Conservation (phyloP, 1,284 basidiomycete genomes). For the Naganishia cerealis region DNA sequence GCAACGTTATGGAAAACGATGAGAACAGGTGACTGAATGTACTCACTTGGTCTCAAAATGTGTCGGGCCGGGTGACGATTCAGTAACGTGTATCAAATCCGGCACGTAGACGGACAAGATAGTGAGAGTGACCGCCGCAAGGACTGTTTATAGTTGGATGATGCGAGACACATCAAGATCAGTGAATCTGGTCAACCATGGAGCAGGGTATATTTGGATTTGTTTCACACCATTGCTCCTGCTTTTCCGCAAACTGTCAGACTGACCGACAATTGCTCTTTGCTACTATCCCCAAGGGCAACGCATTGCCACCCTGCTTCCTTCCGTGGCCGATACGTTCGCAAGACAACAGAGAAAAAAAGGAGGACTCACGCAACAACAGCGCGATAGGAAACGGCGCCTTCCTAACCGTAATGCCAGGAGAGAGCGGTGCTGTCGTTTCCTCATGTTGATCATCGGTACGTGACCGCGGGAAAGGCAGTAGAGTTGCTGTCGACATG, state of each 20-base stretch:
- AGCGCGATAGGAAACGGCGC: slow-evolving; percentile 30
- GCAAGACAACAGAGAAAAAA: not conserved
- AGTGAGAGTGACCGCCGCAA: slow-evolving; percentile 48
- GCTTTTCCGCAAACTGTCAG: too few relatives aligned
- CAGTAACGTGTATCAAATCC: slow-evolving; percentile 47
- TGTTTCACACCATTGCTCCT: too few relatives aligned
- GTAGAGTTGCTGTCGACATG: not conserved
- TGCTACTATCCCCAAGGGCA: too few relatives aligned
- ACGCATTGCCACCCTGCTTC: too few relatives aligned
- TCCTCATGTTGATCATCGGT: not conserved
- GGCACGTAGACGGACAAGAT: slow-evolving; percentile 50
- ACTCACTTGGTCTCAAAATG: slow-evolving; percentile 51
- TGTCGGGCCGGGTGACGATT: slow-evolving; percentile 45
- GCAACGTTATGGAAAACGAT: not conserved
- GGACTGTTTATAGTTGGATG: slow-evolving; percentile 32
- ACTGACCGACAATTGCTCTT: not conserved
- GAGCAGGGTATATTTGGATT: not conserved
- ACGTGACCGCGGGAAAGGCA: not conserved
- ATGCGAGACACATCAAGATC: not conserved
- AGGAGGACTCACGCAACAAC: slow-evolving; percentile 21
- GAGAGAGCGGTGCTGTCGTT: not conserved
- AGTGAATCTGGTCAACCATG: not conserved
- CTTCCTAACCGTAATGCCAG: slow-evolving; percentile 21
- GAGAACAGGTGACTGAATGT: not conserved
- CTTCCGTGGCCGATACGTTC: not conserved